A percentile compares a stretch with the other conserved stretches of the same genome.
These are phyloP conservation scores for Penicillium sp. DNA, from an alignment of 2,329 filamentous ascomycete genomes.

Conservation along the genomic window DNA sequence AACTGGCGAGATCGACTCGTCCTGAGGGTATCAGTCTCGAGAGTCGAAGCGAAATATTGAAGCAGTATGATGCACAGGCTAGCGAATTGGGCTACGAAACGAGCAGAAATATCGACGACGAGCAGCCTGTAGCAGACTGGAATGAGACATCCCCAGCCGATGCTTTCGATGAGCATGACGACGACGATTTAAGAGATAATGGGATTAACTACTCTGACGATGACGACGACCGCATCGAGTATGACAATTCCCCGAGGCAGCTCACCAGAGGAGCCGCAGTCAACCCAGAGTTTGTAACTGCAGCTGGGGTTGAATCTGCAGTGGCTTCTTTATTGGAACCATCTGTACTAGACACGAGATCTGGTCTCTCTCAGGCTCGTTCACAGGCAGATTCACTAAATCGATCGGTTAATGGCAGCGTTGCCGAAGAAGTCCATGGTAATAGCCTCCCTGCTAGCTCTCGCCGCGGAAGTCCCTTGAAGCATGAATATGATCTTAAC, in stretches of 20 bases:
- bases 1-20: conserved; percentile 53
- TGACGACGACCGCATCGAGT: conserved; percentile 25
- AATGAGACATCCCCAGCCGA: conserved; percentile 42
- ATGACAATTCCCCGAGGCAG: conserved; percentile 54
- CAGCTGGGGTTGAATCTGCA: conserved; percentile 74
- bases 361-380: conserved; percentile 48
- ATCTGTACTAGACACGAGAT: conserved; percentile 65
- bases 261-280: conserved; percentile 66
- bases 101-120: conserved; percentile 21
- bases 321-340: conserved; percentile 88
- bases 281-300: conserved; percentile 71
- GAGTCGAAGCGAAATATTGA: conserved; percentile 47
- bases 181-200: conserved; percentile 11
- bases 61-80: conserved; percentile 34
- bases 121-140: conserved; percentile 19
- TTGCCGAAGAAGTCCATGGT: conserved; percentile 19
- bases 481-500: conserved; percentile 37
- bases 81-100: conserved; percentile 38
- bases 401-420: conserved; percentile 32
- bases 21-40: conserved; percentile 51
- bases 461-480: conserved; percentile 43
- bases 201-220: conserved; percentile 56
- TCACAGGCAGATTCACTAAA: conserved; percentile 39
- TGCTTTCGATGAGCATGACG: conserved; percentile 21
- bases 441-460: conserved; percentile 21